These are phyloP conservation scores for Bonia amplexicaulis DNA, from an alignment of 176 grass and related monocot genomes.

Conservation along the genomic window DNA sequence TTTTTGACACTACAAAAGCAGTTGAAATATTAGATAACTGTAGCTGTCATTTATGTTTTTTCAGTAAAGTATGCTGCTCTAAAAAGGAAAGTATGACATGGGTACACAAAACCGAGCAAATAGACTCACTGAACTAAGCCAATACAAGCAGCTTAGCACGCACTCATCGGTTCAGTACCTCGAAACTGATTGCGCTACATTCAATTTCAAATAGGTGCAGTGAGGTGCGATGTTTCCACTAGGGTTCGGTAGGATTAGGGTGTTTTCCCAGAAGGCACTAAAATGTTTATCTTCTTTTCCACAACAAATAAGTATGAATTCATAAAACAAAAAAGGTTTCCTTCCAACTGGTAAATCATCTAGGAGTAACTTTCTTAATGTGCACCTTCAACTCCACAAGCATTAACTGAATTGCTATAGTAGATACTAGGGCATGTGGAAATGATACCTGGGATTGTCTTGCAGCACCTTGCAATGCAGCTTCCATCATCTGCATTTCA, in stretches of 20 bases:
- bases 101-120: not conserved
- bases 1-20: not conserved
- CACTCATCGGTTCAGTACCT: not conserved
- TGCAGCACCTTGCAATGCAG: slow-evolving; percentile 98
- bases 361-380: not conserved
- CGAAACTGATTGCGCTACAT: not conserved
- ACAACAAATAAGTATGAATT: slow-evolving; percentile 15
- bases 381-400: not conserved
- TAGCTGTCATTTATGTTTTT: not conserved
- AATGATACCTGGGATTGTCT: slow-evolving; percentile 94
- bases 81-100: not conserved
- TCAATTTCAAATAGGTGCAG: not conserved
- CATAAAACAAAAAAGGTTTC: slow-evolving; percentile 4
- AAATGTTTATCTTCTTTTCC: slow-evolving; percentile 13
- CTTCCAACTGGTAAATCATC: slow-evolving; percentile 24
- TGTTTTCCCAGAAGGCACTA: not conserved
- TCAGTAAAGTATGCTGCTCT: not conserved
- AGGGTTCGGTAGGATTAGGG: not conserved
- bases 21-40: not conserved
- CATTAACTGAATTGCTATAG: slow-evolving; percentile 3
- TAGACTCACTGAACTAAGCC: not conserved
- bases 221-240: not conserved
- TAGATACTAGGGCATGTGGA: not conserved
- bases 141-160: not conserved
- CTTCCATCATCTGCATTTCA: slow-evolving; percentile 99